Percentiles rank a stretch among this genome's conserved stretches.
Evolutionary conservation across 257 asterid species (phyloP).

Genomic region (Catharanthus roseus): DNA sequence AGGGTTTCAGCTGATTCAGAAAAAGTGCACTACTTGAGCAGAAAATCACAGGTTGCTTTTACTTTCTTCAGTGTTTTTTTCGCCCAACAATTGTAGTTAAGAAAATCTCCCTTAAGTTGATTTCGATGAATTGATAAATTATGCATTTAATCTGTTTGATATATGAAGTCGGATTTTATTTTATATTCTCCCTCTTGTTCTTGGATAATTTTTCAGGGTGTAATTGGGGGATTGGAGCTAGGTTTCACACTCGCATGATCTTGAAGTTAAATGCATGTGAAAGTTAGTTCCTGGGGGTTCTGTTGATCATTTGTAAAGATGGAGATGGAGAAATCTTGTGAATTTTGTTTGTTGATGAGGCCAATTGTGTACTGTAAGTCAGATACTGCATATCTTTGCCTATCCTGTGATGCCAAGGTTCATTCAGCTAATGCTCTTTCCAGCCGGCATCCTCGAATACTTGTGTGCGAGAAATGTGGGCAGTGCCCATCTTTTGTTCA

Average conservation of each 20-base stretch:
- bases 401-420: slow-evolving; percentile 74
- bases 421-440: slow-evolving; percentile 91
- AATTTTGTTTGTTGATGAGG: slow-evolving; percentile 52
- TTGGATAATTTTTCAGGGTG: not conserved
- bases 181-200: not conserved
- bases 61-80: not conserved
- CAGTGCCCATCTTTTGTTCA: slow-evolving; percentile 39
- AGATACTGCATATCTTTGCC: slow-evolving; percentile 88
- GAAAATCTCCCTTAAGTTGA: not conserved
- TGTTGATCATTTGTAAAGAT: not conserved
- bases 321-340: slow-evolving; percentile 64
- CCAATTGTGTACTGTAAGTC: slow-evolving; percentile 76
- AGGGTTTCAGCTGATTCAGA: slow-evolving; percentile 25
- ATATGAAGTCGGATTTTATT: slow-evolving; percentile 2
- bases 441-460: slow-evolving; percentile 63
- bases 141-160: not conserved
- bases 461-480: slow-evolving; percentile 60
- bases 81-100: not conserved
- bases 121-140: not conserved
- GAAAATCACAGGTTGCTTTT: slow-evolving; percentile 35
- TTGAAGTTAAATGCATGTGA: slow-evolving; percentile 19
- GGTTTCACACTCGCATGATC: not conserved
- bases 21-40: slow-evolving; percentile 13
- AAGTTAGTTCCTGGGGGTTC: slow-evolving; percentile 12
- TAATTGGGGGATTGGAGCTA: not conserved